Percentiles rank a stretch among this genome's conserved stretches.
phyloP scores from a whole-genome alignment of 257 asterid genomes.

The Knoxia roxburghii region DNA sequence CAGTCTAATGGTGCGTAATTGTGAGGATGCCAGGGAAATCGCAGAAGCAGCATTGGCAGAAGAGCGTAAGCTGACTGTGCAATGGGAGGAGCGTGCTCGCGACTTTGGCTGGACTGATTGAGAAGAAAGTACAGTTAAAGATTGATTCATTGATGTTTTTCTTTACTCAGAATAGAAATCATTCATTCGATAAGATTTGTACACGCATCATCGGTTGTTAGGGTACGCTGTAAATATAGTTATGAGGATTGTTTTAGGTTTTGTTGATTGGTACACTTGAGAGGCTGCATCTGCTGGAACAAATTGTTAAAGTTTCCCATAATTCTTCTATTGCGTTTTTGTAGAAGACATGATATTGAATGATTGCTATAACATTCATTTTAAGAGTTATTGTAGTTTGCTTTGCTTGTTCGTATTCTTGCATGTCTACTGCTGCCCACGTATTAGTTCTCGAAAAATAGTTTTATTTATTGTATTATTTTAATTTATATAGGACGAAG shows the following conservation, averaged over 20 bases:
- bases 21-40: conserved; percentile 37
- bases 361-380: not conserved
- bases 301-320: not conserved
- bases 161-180: conserved; percentile 6
- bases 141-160: conserved; percentile 6
- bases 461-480: too few relatives aligned
- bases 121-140: conserved; percentile 10
- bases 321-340: not conserved
- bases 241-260: not conserved
- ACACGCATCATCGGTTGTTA: conserved; percentile 11
- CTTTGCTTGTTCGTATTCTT: not conserved
- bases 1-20: conserved; percentile 20
- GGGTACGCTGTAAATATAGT: conserved; percentile 23
- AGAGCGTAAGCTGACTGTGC: conserved; percentile 32
- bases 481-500: too few relatives aligned
- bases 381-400: not conserved
- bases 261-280: conserved; percentile 5
- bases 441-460: too few relatives aligned
- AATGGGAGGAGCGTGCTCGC: conserved; percentile 37
- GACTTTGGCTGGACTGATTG: conserved; percentile 28
- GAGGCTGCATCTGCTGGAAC: conserved; percentile 1
- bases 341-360: not conserved
- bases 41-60: conserved; percentile 28
- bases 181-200: conserved; percentile 7
- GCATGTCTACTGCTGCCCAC: not conserved